These are phyloP conservation scores for Trichoderma atrobrunneum DNA, from an alignment of 2,329 filamentous ascomycete species.

Conservation along the genomic window DNA sequence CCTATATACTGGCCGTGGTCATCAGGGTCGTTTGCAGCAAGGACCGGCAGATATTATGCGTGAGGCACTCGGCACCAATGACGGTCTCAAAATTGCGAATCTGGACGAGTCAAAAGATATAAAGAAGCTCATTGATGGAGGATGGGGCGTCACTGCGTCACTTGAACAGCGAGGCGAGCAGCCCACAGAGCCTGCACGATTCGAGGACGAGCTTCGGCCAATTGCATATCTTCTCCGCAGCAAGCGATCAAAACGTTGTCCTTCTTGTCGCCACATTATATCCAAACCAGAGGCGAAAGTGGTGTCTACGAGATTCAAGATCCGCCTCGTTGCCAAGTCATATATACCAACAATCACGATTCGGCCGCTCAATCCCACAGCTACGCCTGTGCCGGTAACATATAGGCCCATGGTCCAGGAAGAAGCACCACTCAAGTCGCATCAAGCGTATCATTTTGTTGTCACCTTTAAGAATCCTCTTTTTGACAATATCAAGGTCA, in stretches of 20 bases:
- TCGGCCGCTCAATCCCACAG: slow-evolving; percentile 53
- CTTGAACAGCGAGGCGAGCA: slow-evolving; percentile 49
- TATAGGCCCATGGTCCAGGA: slow-evolving; percentile 32
- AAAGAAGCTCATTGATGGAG: slow-evolving; percentile 54
- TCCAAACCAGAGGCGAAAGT: slow-evolving; percentile 92
- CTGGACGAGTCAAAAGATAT: slow-evolving; percentile 63
- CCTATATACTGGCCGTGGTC: slow-evolving; percentile 69
- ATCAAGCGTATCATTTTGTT: slow-evolving; percentile 71
- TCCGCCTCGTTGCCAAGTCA: slow-evolving; percentile 81
- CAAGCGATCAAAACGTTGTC: slow-evolving; percentile 91
- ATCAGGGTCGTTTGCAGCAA: slow-evolving; percentile 62
- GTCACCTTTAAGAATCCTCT: slow-evolving; percentile 91
- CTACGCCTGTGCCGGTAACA: slow-evolving; percentile 35
- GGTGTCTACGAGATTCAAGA: slow-evolving; percentile 83
- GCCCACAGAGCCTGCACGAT: slow-evolving; percentile 53
- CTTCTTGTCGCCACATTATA: slow-evolving; percentile 89
- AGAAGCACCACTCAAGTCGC: slow-evolving; percentile 48
- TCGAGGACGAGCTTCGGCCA: slow-evolving; percentile 73
- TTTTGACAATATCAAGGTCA: slow-evolving; percentile 86
- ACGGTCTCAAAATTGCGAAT: slow-evolving; percentile 66
- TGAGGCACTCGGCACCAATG: slow-evolving; percentile 67
- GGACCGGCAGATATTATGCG: slow-evolving; percentile 72
- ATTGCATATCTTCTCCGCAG: slow-evolving; percentile 80
- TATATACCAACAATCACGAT: slow-evolving; percentile 84
- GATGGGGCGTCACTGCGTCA: slow-evolving; percentile 62